Conservation (phyloP, 805 yeast species). For the Kodamaea lidongshanica region DNA sequence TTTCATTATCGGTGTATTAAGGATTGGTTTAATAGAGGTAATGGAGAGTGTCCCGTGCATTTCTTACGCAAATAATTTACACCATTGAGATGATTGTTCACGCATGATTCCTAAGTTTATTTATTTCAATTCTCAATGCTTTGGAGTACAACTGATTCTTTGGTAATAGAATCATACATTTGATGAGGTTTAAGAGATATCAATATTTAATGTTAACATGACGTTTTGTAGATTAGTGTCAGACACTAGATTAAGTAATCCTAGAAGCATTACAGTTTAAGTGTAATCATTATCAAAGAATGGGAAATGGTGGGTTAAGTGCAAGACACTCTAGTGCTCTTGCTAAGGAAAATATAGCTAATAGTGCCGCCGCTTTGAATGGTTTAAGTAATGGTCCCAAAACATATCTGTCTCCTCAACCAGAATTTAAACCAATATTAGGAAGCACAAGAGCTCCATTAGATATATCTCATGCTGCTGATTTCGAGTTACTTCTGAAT, state of each 20-base stretch:
- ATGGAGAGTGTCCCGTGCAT: conserved; percentile 84
- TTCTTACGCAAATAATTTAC: conserved; percentile 34
- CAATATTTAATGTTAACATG: too few relatives aligned
- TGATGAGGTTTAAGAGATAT: too few relatives aligned
- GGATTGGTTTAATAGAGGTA: conserved; percentile 86
- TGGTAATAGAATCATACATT: too few relatives aligned
- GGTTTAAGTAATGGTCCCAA: conserved; percentile 15
- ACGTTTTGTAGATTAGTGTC: too few relatives aligned
- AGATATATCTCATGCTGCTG: conserved; percentile 74
- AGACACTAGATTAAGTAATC: too few relatives aligned
- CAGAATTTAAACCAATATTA: conserved; percentile 39
- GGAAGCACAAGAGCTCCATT: conserved; percentile 45
- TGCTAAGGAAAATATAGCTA: conserved; percentile 6
- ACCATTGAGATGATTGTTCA: conserved; percentile 43
- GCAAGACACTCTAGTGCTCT: conserved; percentile 16
- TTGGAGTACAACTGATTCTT: too few relatives aligned
- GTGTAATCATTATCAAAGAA: conserved; percentile 58
- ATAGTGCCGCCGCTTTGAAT: conserved; percentile 3
- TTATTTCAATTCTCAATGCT: too few relatives aligned
- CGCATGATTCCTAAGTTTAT: conserved; percentile 29
- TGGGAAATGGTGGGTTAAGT: conserved; percentile 34
- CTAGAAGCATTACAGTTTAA: too few relatives aligned
- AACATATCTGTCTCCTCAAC: conserved; percentile 28
- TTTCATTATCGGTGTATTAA: conserved; percentile 89
- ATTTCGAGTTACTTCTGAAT: conserved; percentile 73